Evolutionary conservation across 2,329 filamentous ascomycete species (phyloP).

Genomic region (Boeremia exigua): DNA sequence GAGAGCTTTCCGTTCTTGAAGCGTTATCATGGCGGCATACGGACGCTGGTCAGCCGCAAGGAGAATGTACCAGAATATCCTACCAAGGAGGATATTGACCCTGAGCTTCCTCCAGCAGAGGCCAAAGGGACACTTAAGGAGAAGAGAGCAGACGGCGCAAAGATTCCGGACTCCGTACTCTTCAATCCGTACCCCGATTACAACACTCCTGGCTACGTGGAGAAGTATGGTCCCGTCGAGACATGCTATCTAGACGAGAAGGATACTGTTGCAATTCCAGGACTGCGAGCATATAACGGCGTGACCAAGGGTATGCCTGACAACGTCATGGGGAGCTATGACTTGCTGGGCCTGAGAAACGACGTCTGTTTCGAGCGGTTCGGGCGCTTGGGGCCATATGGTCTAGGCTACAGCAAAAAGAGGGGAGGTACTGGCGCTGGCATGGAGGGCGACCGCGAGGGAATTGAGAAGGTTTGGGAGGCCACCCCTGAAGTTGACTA

Average conservation of each 20-base stretch:
- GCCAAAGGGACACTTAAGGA: constrained; percentile 34
- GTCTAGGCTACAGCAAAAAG: constrained; percentile 80
- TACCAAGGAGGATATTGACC: constrained; percentile 59
- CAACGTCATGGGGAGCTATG: constrained; percentile 84
- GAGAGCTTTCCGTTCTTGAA: constrained; percentile 84
- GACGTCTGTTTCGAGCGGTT: constrained; percentile 94
- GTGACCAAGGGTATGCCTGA: constrained; percentile 85
- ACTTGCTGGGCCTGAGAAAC: constrained; percentile 76
- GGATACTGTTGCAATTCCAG: constrained; percentile 69
- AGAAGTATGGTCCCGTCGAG: constrained; percentile 64
- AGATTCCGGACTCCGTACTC: constrained; percentile 41
- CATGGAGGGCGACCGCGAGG: constrained; percentile 81
- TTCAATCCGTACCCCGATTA: constrained; percentile 76
- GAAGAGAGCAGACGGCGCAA: constrained; percentile 38
- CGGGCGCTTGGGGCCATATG: constrained; percentile 87
- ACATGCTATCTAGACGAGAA: constrained; percentile 81
- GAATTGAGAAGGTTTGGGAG: constrained; percentile 79
- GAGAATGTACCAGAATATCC: constrained; percentile 85
- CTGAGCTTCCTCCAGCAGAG: constrained; percentile 44
- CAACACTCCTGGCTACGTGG: constrained; percentile 61
- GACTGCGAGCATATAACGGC: constrained; percentile 75
- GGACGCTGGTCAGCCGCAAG: constrained; percentile 68
- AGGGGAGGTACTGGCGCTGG: constrained; percentile 85
- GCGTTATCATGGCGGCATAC: constrained; percentile 88
- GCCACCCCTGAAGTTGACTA: constrained; percentile 76